phyloP scores from a whole-genome alignment of 192 early-diverging fungal species.

The Backusella tuberculispora region DNA sequence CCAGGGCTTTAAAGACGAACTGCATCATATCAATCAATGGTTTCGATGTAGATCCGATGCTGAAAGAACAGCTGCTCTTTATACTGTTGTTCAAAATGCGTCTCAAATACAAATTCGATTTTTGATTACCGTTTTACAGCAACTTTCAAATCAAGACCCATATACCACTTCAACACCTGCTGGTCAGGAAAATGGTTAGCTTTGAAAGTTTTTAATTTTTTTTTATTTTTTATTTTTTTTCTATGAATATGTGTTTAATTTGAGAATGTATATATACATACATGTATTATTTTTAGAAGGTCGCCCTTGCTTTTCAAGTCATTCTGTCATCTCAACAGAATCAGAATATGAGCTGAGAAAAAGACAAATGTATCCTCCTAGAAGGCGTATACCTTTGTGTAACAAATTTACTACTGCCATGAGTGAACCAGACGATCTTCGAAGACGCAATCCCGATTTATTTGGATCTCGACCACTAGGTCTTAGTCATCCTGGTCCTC shows the following conservation, averaged over 20 bases:
- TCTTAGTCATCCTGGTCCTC: slow-evolving; percentile 23
- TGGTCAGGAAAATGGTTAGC: slow-evolving; percentile 53
- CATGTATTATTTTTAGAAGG: neutral
- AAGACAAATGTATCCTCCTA: slow-evolving; percentile 28
- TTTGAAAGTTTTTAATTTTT: neutral
- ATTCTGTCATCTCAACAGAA: slow-evolving; percentile 33
- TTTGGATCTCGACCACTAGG: slow-evolving; percentile 31
- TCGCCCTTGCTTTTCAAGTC: slow-evolving; percentile 7
- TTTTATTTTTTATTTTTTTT: neutral
- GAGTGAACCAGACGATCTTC: slow-evolving; percentile 42
- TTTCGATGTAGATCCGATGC: slow-evolving; percentile 87
- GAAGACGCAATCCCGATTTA: slow-evolving; percentile 32
- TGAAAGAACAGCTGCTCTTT: slow-evolving; percentile 91
- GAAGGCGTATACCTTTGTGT: slow-evolving; percentile 1
- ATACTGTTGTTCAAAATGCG: slow-evolving; percentile 88
- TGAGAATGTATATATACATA: neutral
- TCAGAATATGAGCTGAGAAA: slow-evolving; percentile 34
- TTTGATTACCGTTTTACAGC: slow-evolving; percentile 91
- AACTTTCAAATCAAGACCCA: slow-evolving; percentile 87
- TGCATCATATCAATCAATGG: slow-evolving; percentile 94
- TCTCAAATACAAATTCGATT: slow-evolving; percentile 93
- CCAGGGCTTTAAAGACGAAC: slow-evolving; percentile 86
- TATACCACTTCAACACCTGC: slow-evolving; percentile 55
- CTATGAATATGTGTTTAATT: neutral
- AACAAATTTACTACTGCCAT: slow-evolving; percentile 22